Base-by-base conservation (phyloP, 495 filamentous ascomycete genomes). In the Penicillium subrubescens region DNA sequence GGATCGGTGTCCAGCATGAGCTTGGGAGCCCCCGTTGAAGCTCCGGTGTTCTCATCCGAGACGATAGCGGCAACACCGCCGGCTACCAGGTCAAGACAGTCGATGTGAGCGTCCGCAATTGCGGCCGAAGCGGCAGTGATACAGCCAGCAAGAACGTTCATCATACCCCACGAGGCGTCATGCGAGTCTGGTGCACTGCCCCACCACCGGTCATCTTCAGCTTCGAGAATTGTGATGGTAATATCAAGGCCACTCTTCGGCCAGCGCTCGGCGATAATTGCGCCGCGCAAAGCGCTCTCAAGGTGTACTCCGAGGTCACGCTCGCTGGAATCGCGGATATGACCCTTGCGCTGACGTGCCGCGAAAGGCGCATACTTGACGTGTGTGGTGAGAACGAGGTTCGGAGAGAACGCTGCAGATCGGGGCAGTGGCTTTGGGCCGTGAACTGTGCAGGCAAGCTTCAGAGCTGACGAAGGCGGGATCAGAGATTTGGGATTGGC, bases 321-420 rank as follows among this genome's bases (percentile, higher is more conserved):
- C 80, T 98, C 95, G 62, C 83, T 87, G 8, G 87, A 79, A 72
- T 98, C 94, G 33, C 94, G 90, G 39, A 97, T 83, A 73, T 97
- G 97, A 34, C 94, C 92, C 66, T 91, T 87, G 33, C 95, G 84
- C 71, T 89, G 86, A 17, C 86, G 86, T 0, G 92, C 89, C 0
- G 96, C 94, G 69, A 99, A 99, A 0, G 95, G 93, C 0, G 96
- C 94, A 70, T 95, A 98, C 78, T 97, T 98, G 71, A 99, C 89
- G 67, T 95, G 90, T 0, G 93, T 93, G 8, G 91, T 93, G 50
- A 99, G 84, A 56, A 96, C 89, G 33, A 97, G 87, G 70, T 97
- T 90, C 10, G 96, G 92, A 10, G 90, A 91, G 82, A 96, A 99
- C 14, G 91, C 87, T 27, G 91, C 91, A 31, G 91, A 95, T 66